A percentile compares a stretch with the other conserved stretches of the same genome.
Evolutionary conservation across 441 rosid genomes (phyloP).

Genomic region (Gossypium gossypioides): DNA sequence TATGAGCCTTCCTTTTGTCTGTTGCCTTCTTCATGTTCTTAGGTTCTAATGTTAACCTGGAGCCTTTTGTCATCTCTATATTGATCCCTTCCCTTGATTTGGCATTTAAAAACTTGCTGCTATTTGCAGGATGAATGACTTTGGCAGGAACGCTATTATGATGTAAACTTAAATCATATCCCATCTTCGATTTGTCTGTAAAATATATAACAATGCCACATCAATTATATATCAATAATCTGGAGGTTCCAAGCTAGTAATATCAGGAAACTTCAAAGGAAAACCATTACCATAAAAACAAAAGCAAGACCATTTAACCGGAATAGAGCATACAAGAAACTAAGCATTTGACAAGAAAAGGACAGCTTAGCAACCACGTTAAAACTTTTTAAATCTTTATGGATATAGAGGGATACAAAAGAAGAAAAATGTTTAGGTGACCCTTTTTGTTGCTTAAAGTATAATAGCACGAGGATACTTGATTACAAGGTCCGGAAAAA

Average conservation of each 20-base stretch:
- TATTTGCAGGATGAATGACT: constrained; percentile 30
- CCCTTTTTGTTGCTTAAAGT: background rate
- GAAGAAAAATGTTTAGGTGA: background rate
- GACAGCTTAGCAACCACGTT: background rate
- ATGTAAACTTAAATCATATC: constrained; percentile 19
- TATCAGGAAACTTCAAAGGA: background rate
- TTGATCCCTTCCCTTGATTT: constrained; percentile 28
- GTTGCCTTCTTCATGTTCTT: constrained; percentile 43
- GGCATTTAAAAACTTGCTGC: constrained; percentile 32
- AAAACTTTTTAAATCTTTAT: background rate
- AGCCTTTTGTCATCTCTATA: constrained; percentile 32
- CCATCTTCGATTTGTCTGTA: constrained; percentile 54
- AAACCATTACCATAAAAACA: background rate
- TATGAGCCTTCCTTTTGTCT: constrained; percentile 32
- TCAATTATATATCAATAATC: constrained; percentile 16
- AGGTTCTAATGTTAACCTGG: constrained; percentile 33
- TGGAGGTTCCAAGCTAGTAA: background rate
- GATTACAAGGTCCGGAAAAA: background rate
- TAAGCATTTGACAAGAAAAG: background rate
- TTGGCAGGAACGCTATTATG: constrained; percentile 21
- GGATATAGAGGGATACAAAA: background rate
- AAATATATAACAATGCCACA: constrained; percentile 16
- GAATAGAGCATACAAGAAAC: background rate
- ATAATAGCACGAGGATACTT: background rate
- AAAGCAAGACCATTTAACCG: background rate